Percentiles rank a stretch among this genome's conserved stretches.
Evolutionary conservation across 441 rosid genomes (phyloP).

Genomic region (Sinapis alba): DNA sequence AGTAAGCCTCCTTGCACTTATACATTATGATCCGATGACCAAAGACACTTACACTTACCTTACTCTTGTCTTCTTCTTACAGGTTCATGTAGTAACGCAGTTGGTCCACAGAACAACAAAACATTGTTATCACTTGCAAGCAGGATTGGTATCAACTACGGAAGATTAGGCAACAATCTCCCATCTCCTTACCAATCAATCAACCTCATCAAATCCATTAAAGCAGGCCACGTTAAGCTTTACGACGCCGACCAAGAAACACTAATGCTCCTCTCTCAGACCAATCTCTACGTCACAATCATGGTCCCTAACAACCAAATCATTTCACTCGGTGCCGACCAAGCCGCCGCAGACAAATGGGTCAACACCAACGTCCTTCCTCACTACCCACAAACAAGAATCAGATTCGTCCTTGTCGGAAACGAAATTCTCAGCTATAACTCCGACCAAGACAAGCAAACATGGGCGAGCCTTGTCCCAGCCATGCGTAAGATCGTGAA

Average conservation of each 20-base stretch:
- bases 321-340: slow-evolving; percentile 45
- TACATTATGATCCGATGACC: not conserved
- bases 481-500: slow-evolving; percentile 58
- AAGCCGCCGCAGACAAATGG: slow-evolving; percentile 56
- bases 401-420: slow-evolving; percentile 63
- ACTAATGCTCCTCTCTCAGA: slow-evolving; percentile 51
- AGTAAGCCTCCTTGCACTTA: slow-evolving; percentile 10
- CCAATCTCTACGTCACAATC: slow-evolving; percentile 55
- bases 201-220: slow-evolving; percentile 49
- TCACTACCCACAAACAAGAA: slow-evolving; percentile 56
- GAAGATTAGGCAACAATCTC: slow-evolving; percentile 63
- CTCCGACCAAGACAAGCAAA: slow-evolving; percentile 39
- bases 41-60: not conserved
- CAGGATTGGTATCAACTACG: slow-evolving; percentile 70
- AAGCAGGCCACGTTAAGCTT: slow-evolving; percentile 58
- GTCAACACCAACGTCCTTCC: slow-evolving; percentile 51
- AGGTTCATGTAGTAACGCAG: slow-evolving; percentile 39
- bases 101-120: slow-evolving; percentile 1
- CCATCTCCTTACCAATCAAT: slow-evolving; percentile 59
- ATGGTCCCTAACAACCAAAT: slow-evolving; percentile 70
- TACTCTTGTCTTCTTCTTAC: not conserved
- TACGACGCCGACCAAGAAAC: slow-evolving; percentile 63
- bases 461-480: slow-evolving; percentile 59
- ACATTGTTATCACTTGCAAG: slow-evolving; percentile 27
- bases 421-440: slow-evolving; percentile 64